These are phyloP conservation scores for Aspergillus sp. DNA, from an alignment of 2,329 filamentous ascomycete genomes.

Conservation along the genomic window DNA sequence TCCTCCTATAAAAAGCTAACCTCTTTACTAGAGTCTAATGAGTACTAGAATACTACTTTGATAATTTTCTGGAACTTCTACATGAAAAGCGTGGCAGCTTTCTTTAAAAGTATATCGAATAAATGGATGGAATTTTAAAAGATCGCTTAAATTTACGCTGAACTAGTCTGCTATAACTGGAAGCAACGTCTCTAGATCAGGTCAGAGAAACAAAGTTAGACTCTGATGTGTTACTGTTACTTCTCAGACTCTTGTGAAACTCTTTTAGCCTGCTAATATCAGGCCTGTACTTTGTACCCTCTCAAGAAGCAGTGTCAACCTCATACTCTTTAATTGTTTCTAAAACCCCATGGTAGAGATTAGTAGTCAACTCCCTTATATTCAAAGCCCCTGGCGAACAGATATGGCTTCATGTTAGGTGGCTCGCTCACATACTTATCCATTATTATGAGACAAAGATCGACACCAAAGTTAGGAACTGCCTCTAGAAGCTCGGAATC, in stretches of 20 bases:
- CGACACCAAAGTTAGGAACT: not conserved
- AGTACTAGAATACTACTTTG: not conserved
- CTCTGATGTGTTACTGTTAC: not conserved
- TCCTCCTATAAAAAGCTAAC: conserved; percentile 1
- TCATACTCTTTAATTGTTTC: not conserved
- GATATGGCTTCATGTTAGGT: not conserved
- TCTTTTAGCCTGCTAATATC: not conserved
- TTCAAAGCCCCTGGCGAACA: not conserved
- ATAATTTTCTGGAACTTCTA: conserved; percentile 1
- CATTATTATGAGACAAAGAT: not conserved
- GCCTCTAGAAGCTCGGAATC: not conserved
- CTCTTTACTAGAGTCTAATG: not conserved
- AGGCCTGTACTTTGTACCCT: not conserved
- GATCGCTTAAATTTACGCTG: not conserved
- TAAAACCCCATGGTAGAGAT: not conserved
- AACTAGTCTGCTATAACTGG: not conserved
- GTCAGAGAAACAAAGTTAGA: not conserved
- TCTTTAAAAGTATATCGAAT: not conserved
- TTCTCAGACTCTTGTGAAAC: not conserved
- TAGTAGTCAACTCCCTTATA: not conserved
- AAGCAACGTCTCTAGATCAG: not conserved
- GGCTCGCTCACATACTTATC: not conserved
- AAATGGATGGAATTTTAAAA: not conserved
- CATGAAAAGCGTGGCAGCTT: conserved; percentile 1
- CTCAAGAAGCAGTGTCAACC: not conserved